A percentile compares a stretch with the other conserved stretches of the same genome.
These are phyloP conservation scores for Nigrospora sphaerica DNA, from an alignment of 2,329 filamentous ascomycete genomes.

Conservation along the genomic window DNA sequence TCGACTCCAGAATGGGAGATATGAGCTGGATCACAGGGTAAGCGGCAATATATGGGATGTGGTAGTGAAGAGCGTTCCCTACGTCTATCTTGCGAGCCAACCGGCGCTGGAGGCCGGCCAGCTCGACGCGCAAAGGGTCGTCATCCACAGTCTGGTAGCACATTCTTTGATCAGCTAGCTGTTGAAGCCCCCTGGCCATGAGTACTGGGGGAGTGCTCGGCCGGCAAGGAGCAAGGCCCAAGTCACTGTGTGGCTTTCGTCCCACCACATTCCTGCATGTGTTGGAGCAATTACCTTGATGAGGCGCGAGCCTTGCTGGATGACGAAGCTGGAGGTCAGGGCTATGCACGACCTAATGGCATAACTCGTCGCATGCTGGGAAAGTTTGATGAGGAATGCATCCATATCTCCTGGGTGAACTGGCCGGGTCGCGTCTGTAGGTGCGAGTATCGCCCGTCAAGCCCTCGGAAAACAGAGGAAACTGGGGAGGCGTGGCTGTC, in stretches of 20 bases:
- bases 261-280: no score
- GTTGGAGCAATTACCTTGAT: constrained; percentile 41
- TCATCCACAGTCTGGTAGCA: constrained; percentile 55
- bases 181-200: neutral
- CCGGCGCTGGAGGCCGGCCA: constrained; percentile 63
- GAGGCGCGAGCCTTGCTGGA: constrained; percentile 72
- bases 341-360: constrained; percentile 82
- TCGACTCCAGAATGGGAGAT: constrained; percentile 20
- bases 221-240: no score
- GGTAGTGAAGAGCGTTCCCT: constrained; percentile 11
- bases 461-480: no score
- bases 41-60: neutral
- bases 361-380: constrained; percentile 79
- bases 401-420: constrained; percentile 51
- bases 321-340: constrained; percentile 78
- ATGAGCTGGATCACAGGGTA: constrained; percentile 14
- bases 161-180: neutral
- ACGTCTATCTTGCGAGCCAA: constrained; percentile 83
- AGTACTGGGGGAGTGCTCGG: constrained; percentile 24
- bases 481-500: no score
- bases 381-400: constrained; percentile 44
- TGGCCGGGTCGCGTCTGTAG: no score
- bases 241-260: no score
- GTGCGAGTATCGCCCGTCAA: no score
- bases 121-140: constrained; percentile 57